Evolutionary conservation across 257 asterid genomes (phyloP), one percentile per base, ranked within the genome.

Genomic region (Gardenia jasminoides): DNA sequence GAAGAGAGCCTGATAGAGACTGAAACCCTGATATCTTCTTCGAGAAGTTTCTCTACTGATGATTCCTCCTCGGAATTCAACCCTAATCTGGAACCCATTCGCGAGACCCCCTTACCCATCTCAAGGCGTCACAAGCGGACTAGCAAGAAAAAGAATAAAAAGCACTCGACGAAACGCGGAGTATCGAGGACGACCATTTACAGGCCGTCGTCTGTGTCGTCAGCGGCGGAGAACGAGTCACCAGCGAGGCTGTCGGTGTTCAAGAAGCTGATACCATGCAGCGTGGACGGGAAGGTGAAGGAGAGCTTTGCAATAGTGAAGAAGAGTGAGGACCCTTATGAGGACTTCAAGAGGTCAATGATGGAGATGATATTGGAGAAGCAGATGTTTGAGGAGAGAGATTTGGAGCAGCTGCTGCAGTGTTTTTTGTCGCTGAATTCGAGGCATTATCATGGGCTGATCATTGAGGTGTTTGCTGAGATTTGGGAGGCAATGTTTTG

Each of bases 311-410:
- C 97, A 19, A 79, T 94, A 44, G 92, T 94, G 85, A 94, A 94
- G 89, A 89, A 84, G n/a, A 92, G 97, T 22, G 87, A 82, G 48
- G 89, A 94, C 52, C 97, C 98, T 13, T 88, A 87, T 72, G 93
- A 82, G 88, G 98, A 94, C 78, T 94, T 94, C 87, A 92, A 85
- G 91, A 86, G 84, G 0, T 94, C 98, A 33, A 94, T 94, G 98
- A 81, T 91, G 91, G 98, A 94, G 46, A 94, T 94, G 98, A 83
- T 94, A 39, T 41, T 92, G 83, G 98, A 94, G 91, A 92, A 92
- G 74, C 91, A 91, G 81, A 92, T 94, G 90, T 90, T 88, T 70
- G 97, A 90, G 47, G 70, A 82, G 71, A 69, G 74, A 19, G 97
- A 94, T 70, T 72, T 94, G 86, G 96, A 94, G 58, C 94, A 92